A percentile compares a stretch with the other conserved stretches of the same genome.
phyloP scores from a whole-genome alignment of 768 basidiomycete species.

The Butyriboletus loyo region DNA sequence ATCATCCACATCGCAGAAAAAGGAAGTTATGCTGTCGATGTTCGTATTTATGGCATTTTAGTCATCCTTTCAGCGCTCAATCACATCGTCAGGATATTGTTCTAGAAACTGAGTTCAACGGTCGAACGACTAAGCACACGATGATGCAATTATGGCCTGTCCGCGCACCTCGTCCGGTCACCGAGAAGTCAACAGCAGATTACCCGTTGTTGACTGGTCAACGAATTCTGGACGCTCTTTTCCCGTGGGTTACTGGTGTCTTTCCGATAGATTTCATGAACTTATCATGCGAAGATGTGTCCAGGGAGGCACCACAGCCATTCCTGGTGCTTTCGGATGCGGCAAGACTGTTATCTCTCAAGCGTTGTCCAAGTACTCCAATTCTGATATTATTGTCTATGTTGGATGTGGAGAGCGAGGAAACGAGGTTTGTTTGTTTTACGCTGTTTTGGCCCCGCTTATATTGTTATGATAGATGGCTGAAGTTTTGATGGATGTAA shows the following conservation, averaged over 20 bases:
- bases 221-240: conserved; percentile 93
- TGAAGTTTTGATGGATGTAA: conserved; percentile 96
- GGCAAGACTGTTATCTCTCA: conserved; percentile 99
- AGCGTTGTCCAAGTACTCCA: conserved; percentile 97
- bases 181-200: conserved; percentile 94
- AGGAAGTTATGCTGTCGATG: conserved; percentile 89
- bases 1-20: conserved; percentile 92
- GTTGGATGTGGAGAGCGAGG: conserved; percentile 99
- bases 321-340: conserved; percentile 98
- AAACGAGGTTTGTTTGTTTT: conserved; percentile 65
- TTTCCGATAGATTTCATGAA: background rate
- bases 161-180: conserved; percentile 90
- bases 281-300: conserved; percentile 62
- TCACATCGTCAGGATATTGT: conserved; percentile 70
- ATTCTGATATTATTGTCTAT: conserved; percentile 98
- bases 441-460: conserved; percentile 36
- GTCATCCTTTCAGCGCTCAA: background rate
- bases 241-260: conserved; percentile 62
- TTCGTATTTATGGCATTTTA: conserved; percentile 36
- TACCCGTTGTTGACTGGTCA: conserved; percentile 93
- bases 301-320: conserved; percentile 94
- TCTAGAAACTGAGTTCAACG: conserved; percentile 96
- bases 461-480: conserved; percentile 65
- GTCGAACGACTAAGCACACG: conserved; percentile 87
- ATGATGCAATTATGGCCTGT: conserved; percentile 99